phyloP scores from a whole-genome alignment of 495 filamentous ascomycete species.

The Neurospora sp. region DNA sequence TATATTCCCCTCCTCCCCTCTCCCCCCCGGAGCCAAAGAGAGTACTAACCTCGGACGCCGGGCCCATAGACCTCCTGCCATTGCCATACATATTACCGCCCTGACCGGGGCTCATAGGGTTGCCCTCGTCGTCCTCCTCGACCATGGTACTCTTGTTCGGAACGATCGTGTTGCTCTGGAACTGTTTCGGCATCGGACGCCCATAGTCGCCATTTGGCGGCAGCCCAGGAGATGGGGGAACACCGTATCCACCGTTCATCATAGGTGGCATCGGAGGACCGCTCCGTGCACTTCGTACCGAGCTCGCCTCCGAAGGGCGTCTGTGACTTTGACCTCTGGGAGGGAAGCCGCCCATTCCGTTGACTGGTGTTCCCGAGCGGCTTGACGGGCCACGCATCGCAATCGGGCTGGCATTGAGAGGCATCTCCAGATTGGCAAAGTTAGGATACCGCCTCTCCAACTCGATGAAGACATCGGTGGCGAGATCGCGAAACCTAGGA shows the following conservation, averaged over 20 bases:
- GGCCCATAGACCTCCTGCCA: conserved; percentile 39
- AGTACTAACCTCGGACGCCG: conserved; percentile 40
- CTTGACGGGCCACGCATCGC: conserved; percentile 44
- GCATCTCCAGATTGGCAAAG: conserved; percentile 58
- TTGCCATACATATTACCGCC: conserved; percentile 58
- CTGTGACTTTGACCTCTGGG: conserved; percentile 35
- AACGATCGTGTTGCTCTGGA: conserved; percentile 91
- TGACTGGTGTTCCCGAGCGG: conserved; percentile 47
- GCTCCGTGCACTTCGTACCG: conserved; percentile 28
- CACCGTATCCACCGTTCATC: conserved; percentile 33
- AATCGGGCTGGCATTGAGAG: conserved; percentile 59
- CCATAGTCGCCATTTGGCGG: conserved; percentile 30
- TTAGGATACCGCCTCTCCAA: conserved; percentile 82
- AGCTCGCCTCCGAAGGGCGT: conserved; percentile 46
- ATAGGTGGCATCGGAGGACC: conserved; percentile 13
- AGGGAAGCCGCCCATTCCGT: conserved; percentile 32
- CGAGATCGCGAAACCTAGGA: conserved; percentile 78
- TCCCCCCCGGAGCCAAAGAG: neutral
- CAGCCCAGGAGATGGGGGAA: conserved; percentile 33
- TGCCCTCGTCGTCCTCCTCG: conserved; percentile 79
- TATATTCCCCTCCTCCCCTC: neutral
- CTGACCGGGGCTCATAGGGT: conserved; percentile 24
- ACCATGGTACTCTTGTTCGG: conserved; percentile 98
- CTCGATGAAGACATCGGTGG: conserved; percentile 92
- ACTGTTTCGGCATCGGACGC: conserved; percentile 71